These are phyloP conservation scores for Cryptococcus deneoformans DNA, from an alignment of 1,284 basidiomycete species.

Conservation along the genomic window DNA sequence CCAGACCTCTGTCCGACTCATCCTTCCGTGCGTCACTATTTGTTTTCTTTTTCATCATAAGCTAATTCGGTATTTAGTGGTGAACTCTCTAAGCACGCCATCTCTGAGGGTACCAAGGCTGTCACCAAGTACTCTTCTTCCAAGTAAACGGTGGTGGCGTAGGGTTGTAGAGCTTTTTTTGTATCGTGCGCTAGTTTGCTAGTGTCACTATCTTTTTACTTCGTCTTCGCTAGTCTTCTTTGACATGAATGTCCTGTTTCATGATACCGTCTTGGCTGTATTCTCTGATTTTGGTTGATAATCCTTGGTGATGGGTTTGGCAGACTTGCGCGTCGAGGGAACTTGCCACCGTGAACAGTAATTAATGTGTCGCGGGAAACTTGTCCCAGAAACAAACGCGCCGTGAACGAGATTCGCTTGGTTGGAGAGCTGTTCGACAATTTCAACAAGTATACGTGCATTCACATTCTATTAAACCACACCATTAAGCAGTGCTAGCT, in stretches of 20 bases:
- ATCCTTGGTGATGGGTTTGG: neutral
- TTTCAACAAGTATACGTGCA: too few species aligned
- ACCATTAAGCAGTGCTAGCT: too few species aligned
- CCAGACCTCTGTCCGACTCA: conserved; percentile 85
- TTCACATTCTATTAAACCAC: too few species aligned
- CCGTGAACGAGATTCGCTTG: too few species aligned
- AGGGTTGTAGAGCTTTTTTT: conserved; percentile 1
- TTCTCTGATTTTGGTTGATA: neutral
- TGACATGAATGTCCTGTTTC: conserved; percentile 23
- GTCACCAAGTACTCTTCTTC: conserved; percentile 58
- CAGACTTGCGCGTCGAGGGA: too few species aligned
- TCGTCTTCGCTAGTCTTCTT: conserved; percentile 26
- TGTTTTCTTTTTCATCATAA: conserved; percentile 61
- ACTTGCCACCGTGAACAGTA: too few species aligned
- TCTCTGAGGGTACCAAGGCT: conserved; percentile 67
- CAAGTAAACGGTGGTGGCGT: conserved; percentile 45
- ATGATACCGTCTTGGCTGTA: neutral
- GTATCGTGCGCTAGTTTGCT: neutral
- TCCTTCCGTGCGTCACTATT: conserved; percentile 79
- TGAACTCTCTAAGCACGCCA: conserved; percentile 76
- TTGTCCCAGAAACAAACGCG: too few species aligned
- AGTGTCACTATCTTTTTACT: conserved; percentile 13
- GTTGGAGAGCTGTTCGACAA: too few species aligned
- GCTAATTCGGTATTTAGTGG: conserved; percentile 38
- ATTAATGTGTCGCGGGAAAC: too few species aligned